phyloP scores from a whole-genome alignment of 208 protist species.

The Wallacemonas rigidus region DNA sequence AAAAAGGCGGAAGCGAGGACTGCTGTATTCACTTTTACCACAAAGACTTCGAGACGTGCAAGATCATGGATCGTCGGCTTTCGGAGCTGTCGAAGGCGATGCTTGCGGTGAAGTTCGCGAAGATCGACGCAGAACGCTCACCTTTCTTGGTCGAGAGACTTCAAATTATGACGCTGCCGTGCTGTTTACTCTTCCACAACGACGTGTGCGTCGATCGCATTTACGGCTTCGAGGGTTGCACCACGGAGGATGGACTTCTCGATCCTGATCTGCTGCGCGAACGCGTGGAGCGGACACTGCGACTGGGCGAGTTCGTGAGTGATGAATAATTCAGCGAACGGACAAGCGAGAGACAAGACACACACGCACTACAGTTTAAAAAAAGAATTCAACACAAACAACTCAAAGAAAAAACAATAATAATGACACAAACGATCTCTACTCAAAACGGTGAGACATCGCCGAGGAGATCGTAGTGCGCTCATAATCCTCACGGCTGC shows the following conservation, averaged over 20 bases:
- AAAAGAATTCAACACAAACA: not conserved
- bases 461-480: too few relatives aligned
- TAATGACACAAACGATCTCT: not conserved
- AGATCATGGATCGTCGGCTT: slow-evolving; percentile 95
- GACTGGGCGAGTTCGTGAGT: slow-evolving; percentile 16
- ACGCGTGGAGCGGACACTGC: slow-evolving; percentile 53
- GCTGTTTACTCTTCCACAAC: slow-evolving; percentile 93
- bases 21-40: slow-evolving; percentile 95
- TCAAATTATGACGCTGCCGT: slow-evolving; percentile 90
- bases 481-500: too few relatives aligned
- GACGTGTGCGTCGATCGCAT: slow-evolving; percentile 94
- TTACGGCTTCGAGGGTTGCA: slow-evolving; percentile 94
- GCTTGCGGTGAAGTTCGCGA: slow-evolving; percentile 92
- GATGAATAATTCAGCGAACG: not conserved
- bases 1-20: slow-evolving; percentile 89
- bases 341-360: too few relatives aligned
- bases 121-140: slow-evolving; percentile 93
- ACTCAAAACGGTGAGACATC: too few relatives aligned
- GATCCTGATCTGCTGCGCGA: slow-evolving; percentile 72
- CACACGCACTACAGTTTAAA: too few relatives aligned
- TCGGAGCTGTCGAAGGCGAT: slow-evolving; percentile 77
- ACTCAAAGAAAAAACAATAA: slow-evolving; percentile 20
- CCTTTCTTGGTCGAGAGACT: slow-evolving; percentile 95
- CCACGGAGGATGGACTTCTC: slow-evolving; percentile 85
- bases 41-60: slow-evolving; percentile 95